Percentiles rank a stretch among this genome's conserved stretches.
phyloP scores from a whole-genome alignment of 2,329 filamentous ascomycete species.

The Sarocladiaceae sp. region DNA sequence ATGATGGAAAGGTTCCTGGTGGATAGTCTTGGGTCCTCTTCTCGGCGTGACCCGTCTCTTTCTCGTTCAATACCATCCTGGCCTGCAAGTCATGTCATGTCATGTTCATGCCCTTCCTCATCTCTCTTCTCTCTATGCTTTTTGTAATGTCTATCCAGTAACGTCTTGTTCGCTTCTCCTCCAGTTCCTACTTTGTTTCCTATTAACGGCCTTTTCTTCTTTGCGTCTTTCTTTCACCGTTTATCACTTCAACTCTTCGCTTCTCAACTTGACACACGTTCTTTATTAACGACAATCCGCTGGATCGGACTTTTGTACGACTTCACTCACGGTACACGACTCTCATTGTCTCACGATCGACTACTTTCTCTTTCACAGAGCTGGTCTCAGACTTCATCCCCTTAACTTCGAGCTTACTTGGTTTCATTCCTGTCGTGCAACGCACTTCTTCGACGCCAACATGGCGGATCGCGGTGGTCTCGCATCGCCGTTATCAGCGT shows the following conservation, averaged over 20 bases:
- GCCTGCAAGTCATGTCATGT: too few species aligned
- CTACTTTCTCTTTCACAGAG: constrained; percentile 1
- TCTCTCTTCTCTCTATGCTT: not conserved
- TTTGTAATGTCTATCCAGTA: constrained; percentile 4
- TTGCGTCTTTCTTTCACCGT: not conserved
- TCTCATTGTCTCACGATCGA: not conserved
- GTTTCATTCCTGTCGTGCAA: too few species aligned
- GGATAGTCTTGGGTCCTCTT: too few species aligned
- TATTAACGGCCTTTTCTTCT: not conserved
- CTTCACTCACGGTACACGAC: not conserved
- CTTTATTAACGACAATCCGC: not conserved
- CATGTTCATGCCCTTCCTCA: not conserved
- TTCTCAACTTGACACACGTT: not conserved
- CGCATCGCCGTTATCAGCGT: constrained; percentile 5
- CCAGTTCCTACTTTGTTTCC: not conserved
- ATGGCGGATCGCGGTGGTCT: constrained; percentile 1
- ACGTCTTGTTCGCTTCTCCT: not conserved
- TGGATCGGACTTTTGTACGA: constrained; percentile 6
- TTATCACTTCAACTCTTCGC: not conserved
- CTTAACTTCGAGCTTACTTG: too few species aligned
- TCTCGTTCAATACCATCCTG: too few species aligned
- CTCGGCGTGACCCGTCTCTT: too few species aligned
- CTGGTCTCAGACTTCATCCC: constrained; percentile 4
- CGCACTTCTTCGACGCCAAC: too few species aligned
- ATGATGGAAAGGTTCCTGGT: not conserved